Evolutionary conservation across 169 alveolate genomes (phyloP), one percentile per base, ranked within the genome.

Genomic region (Plasmodium gaboni): DNA sequence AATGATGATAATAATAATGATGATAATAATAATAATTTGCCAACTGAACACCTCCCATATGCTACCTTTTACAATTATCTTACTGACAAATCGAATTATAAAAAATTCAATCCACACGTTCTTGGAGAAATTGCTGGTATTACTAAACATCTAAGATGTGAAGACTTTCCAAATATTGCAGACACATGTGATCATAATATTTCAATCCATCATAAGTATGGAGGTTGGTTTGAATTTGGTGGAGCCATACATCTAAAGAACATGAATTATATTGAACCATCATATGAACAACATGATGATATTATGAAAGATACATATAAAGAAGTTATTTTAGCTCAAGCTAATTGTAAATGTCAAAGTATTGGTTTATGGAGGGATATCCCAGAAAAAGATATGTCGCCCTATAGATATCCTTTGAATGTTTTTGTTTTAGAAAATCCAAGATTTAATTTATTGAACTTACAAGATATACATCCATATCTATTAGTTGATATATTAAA

Each of bases 201-300:
- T 1, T 83, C 91, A 1, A 38, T 83, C 1, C 91, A 83, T 69
- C 22, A 83, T 42, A 83, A 83, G 44, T 83, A 83, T 57, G 91
- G 91, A 10, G 91, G 91, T 1, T 83, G 91, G 91, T 83, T 83
- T 28, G 91, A 83, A 70, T 83, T 83, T 15, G 91, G 86, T 15
- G 91, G 86, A 0, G 91, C 74, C 8, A 83, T 83, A 0, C 10
- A 57, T 55, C 59, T 83, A 3, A 83, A 69, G 50, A 83, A 83
- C 60, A 64, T 70, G 1, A 83, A 69, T 8, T 46, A 26, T 46
- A 53, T 83, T 19, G 50, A 26, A 22, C 42, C 61, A 3, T 13
- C 24, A 1, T 83, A 83, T 70, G 91, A 69, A 19, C 57, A 68
- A 12, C 83, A 83, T 24, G 91, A 63, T 7, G 71, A 65, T 28